Percentiles rank a stretch among this genome's conserved stretches.
Conservation (phyloP, 2,329 filamentous ascomycete species). For the Periconia sp. region DNA sequence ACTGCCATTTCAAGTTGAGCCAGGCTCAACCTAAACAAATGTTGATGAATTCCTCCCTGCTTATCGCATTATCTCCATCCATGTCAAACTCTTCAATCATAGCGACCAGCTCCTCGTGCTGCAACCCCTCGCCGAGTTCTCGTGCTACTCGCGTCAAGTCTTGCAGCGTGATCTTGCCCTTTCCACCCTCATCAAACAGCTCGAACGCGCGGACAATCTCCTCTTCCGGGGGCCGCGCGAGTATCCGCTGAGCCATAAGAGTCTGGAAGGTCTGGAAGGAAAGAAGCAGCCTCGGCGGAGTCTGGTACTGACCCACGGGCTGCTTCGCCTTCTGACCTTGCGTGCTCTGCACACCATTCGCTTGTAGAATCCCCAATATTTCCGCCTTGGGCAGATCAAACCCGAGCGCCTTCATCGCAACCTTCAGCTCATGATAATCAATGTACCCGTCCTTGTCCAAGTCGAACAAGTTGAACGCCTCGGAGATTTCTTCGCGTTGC, state of each 20-base stretch:
- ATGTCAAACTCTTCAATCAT: constrained; percentile 99
- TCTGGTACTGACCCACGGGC: constrained; percentile 21
- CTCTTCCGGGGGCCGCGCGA: constrained; percentile 82
- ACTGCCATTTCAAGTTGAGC: no score
- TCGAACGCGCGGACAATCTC: constrained; percentile 91
- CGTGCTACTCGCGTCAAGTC: constrained; percentile 87
- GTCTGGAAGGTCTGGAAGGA: constrained; percentile 74
- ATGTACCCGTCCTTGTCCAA: constrained; percentile 93
- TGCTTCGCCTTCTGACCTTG: constrained; percentile 16
- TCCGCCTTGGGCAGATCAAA: constrained; percentile 90
- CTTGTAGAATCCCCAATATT: constrained; percentile 79
- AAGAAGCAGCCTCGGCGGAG: constrained; percentile 67
- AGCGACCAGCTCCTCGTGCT: constrained; percentile 88
- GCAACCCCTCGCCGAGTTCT: constrained; percentile 89
- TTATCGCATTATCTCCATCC: constrained; percentile 82
- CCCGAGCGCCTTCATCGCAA: constrained; percentile 92
- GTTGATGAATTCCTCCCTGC: constrained; percentile 68
- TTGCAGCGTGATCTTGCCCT: constrained; percentile 87
- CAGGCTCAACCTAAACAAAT: constrained; percentile 62
- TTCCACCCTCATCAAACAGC: constrained; percentile 90
- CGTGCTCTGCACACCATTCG: constrained; percentile 64
- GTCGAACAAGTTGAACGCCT: constrained; percentile 97
- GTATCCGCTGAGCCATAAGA: constrained; percentile 78
- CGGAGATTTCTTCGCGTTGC: constrained; percentile 89
- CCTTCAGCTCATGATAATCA: constrained; percentile 98